Evolutionary conservation across 164 flowering plant genomes (phyloP), one percentile per base, ranked within the genome.

Genomic region (Santalum album): DNA sequence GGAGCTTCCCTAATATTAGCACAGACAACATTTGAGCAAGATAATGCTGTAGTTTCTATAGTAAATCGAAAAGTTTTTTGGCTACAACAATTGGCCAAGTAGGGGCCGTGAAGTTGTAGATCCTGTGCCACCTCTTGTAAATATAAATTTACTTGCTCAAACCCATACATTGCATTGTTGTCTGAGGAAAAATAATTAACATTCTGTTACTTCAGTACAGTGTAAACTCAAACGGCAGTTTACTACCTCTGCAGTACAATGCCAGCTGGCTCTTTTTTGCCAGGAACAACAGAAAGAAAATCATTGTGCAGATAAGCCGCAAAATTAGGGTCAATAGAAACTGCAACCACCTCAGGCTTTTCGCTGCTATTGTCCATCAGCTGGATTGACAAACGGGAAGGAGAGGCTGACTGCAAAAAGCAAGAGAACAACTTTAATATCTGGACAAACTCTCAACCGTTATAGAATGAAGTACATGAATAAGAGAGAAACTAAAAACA

Each of bases 281-380:
- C 64, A 36, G 59, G 61, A 51, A 23, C 38, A 40, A 62, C 63
- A 7, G 78, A 53, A 16, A 83, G 75, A 51, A 62, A 78, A 38
- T 83, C 89, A 55, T 69, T 77, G 54, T 72, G 66, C 29, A 83
- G 66, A 74, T 80, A 80, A 51, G 70, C 51, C 23, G 79, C 51
- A 75, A 83, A 83, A 55, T 73, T 68, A 25, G 86, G 86, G 36
- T 83, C 86, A 56, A 83, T 56, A 12, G 79, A 66, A 68, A 83
- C 84, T n/a, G 86, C 77, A 65, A 71, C 73, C 27, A 69, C 75
- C 62, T 83, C 89, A 29, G 82, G 71, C 65, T 83, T 80, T 39
- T 83, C 86, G 50, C 39, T 66, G 27, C 71, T 72, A 65, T 64
- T 74, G 45, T 80, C 86, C 82, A 80, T 75, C 69, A 83, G 65